Percentiles rank a stretch among this genome's conserved stretches.
Conservation (phyloP, 169 alveolate species). For the Cryptosporidium sp. region DNA sequence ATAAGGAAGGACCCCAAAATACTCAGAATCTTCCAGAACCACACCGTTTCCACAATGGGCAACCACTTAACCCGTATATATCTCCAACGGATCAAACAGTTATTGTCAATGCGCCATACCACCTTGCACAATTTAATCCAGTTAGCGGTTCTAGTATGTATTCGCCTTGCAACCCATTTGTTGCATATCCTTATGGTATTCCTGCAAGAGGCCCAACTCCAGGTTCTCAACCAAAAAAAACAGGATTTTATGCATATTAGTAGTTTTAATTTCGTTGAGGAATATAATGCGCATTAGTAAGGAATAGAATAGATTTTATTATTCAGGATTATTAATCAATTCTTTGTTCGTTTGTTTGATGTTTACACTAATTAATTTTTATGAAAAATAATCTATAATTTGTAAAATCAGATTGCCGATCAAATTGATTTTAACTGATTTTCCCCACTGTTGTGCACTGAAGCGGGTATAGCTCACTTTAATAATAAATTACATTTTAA, state of each 20-base stretch:
- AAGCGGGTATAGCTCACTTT: constrained; percentile 2
- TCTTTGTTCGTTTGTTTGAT: neutral
- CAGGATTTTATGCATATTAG: constrained; percentile 76
- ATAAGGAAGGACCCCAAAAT: constrained; percentile 40
- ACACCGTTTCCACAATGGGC: constrained; percentile 76
- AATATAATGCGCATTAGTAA: neutral
- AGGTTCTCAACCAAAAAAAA: constrained; percentile 73
- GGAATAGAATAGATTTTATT: neutral
- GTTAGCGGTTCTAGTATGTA: constrained; percentile 74
- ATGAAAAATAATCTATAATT: neutral
- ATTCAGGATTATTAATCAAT: neutral
- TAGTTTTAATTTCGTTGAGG: neutral
- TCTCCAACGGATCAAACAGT: constrained; percentile 74
- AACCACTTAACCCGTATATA: constrained; percentile 72
- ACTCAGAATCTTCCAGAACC: constrained; percentile 69
- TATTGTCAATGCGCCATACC: constrained; percentile 75
- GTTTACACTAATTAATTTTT: too few species aligned
- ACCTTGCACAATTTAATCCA: constrained; percentile 73
- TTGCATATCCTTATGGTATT: constrained; percentile 73
- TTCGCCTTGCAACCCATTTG: constrained; percentile 75
- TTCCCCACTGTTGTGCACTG: constrained; percentile 44
- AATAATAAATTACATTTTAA: neutral
- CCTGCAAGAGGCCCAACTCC: constrained; percentile 73
- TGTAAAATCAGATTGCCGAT: neutral
- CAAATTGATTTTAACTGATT: neutral